Conservation (phyloP, 2,329 filamentous ascomycete species). For the Fusarium hostae region DNA sequence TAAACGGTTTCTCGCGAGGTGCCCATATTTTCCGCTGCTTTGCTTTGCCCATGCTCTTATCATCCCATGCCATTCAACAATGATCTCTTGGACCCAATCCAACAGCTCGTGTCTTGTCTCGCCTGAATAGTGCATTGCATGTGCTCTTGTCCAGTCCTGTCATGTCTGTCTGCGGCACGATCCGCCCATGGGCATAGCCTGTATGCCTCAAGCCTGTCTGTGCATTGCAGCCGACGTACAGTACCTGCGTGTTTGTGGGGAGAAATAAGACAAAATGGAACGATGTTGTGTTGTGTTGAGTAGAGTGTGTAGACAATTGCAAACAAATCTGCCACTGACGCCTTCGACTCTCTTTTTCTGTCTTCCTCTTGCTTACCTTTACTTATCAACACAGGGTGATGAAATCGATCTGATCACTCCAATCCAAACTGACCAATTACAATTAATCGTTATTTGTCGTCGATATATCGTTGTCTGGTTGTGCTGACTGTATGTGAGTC, state of each 20-base stretch:
- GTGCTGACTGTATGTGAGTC: constrained; percentile 17
- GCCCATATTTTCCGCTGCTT: not conserved
- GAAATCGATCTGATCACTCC: not conserved
- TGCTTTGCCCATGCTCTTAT: constrained; percentile 4
- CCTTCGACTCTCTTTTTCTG: not conserved
- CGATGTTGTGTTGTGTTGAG: constrained; percentile 3
- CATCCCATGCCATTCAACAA: not conserved
- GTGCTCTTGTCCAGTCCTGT: not conserved
- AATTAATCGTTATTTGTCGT: constrained; percentile 4
- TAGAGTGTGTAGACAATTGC: constrained; percentile 5
- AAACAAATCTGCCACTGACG: constrained; percentile 25
- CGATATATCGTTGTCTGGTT: constrained; percentile 29
- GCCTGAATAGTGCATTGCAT: constrained; percentile 25
- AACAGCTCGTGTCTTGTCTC: constrained; percentile 14
- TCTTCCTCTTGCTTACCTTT: constrained; percentile 33
- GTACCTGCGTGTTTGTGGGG: constrained; percentile 33
- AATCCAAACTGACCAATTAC: constrained; percentile 7
- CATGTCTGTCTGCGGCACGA: constrained; percentile 21
- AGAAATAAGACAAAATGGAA: constrained; percentile 17
- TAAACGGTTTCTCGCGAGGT: not conserved
- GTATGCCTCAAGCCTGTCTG: constrained; percentile 14
- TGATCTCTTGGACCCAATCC: not conserved
- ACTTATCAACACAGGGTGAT: not conserved
- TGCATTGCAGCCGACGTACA: constrained; percentile 21
- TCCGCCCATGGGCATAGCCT: constrained; percentile 22